Evolutionary conservation across 768 basidiomycete species (phyloP), one percentile per base, ranked within the genome.

Genomic region (Leccinum ochraceum): DNA sequence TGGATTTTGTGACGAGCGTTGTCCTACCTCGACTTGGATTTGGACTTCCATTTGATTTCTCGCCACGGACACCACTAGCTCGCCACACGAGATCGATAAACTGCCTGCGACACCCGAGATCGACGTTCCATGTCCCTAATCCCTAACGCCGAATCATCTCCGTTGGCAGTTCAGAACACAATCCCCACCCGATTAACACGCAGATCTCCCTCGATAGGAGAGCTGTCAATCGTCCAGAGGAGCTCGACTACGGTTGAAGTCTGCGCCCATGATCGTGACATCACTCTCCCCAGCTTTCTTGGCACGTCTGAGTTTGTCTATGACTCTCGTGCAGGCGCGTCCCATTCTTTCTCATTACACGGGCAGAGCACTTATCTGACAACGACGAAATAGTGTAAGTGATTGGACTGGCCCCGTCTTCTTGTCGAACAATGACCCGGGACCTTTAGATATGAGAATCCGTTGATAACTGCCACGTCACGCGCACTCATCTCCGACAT

Each of bases 401-500:
- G n/a, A 58, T 37, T 34, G 52, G 50, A 30, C 20, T 50, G 24
- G n/a, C 34, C 24, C 26, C 34, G 11, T 52, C 52, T 28, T 39
- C 17, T 20, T 32, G 34, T 39, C 13, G 30, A 56, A 54, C 53
- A 56, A 62, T 71, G 11, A 71, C 42, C 4, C 52, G 44, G 34
- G 30, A 30, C 30, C 39, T 39, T 37, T 62, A 89, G 87, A 67
- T 92, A 92, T 67, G 89, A 92, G 76, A 92, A 92, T 67, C 91
- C 91, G 3, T 71, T 89, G 63, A 69, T 92, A 44, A 91, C 89
- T 36, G 88, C 90, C 37, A 88, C 85, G 6, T 89, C 90, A 39
- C 84, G 88, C 54, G 79, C 82, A 46, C 78, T 90, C 54, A 89
- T 93, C 61, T 79, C 85, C 54, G 89, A 92, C 66, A 86, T 92